Evolutionary conservation across 805 yeast species (phyloP), one percentile per base, ranked within the genome.

Genomic region (Cyberlindnera samutprakarnensis): DNA sequence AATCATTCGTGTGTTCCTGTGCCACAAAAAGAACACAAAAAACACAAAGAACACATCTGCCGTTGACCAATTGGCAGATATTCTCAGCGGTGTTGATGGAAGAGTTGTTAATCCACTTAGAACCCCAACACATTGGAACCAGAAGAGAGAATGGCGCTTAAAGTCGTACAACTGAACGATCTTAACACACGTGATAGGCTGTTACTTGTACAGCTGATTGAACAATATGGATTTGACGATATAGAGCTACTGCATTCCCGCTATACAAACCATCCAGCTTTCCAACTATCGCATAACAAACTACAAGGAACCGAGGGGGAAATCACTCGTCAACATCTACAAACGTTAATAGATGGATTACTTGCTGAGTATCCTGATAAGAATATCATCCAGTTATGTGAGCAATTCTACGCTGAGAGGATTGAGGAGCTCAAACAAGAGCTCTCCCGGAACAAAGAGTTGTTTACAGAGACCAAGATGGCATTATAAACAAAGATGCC

Each of bases 111-210:
- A n/a, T n/a, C n/a, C n/a, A n/a, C n/a, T n/a, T n/a, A n/a, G n/a
- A n/a, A n/a, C n/a, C n/a, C n/a, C n/a, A n/a, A n/a, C n/a, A n/a
- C n/a, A n/a, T n/a, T n/a, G n/a, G n/a, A n/a, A n/a, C n/a, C n/a
- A n/a, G n/a, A n/a, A n/a, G n/a, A n/a, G n/a, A n/a, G n/a, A n/a
- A n/a, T n/a, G n/a, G n/a, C n/a, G n/a, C n/a, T n/a, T 11, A 24
- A 15, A 11, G 6, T 10, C 7, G 18, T 24, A 14, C 7, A 4
- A 24, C 18, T 43, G 4, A 40, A 38, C 7, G 12, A 25, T 1
- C 33, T 49, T 8, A 46, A 38, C 40, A 48, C 47, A 5, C 37
- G 54, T 6, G 53, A 46, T 20, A n/a, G 23, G 3, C 31, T 50
- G 11, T 41, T 50, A 1, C 35, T 50, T 4, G 32, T 31, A 2